These are phyloP conservation scores for Pseudomassariella vexata DNA, from an alignment of 2,329 filamentous ascomycete genomes.

Conservation along the genomic window DNA sequence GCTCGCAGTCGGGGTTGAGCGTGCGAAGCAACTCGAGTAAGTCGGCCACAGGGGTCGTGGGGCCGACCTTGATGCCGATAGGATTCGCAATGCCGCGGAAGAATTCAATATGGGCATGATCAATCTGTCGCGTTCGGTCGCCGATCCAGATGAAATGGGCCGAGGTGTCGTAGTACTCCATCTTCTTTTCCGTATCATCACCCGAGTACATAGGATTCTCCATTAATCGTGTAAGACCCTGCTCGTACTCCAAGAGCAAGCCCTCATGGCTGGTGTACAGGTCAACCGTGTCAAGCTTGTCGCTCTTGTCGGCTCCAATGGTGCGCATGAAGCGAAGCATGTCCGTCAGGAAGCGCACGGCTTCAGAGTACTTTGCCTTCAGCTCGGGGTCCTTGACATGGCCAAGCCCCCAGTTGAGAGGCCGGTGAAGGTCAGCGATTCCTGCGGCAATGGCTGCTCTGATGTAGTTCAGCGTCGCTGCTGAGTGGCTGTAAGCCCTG, in stretches of 20 bases:
- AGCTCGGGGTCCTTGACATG: slow-evolving; percentile 81
- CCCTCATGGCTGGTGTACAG: slow-evolving; percentile 95
- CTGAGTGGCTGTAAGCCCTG: slow-evolving; percentile 91
- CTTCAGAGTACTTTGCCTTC: slow-evolving; percentile 78
- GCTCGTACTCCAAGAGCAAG: slow-evolving; percentile 88
- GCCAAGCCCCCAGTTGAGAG: slow-evolving; percentile 89
- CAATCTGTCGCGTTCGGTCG: slow-evolving; percentile 88
- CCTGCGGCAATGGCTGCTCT: slow-evolving; percentile 78
- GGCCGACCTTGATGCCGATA: slow-evolving; percentile 93
- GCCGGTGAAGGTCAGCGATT: slow-evolving; percentile 88
- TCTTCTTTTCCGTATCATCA: slow-evolving; percentile 29
- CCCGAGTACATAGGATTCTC: slow-evolving; percentile 41
- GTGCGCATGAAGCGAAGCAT: slow-evolving; percentile 92
- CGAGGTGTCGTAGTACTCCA: slow-evolving; percentile 86
- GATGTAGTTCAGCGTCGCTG: slow-evolving; percentile 90
- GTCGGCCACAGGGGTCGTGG: slow-evolving; percentile 71
- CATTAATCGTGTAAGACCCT: slow-evolving; percentile 73
- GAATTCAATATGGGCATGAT: slow-evolving; percentile 93
- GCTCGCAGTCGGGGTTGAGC: slow-evolving; percentile 75
- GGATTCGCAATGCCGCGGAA: slow-evolving; percentile 95
- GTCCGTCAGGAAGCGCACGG: slow-evolving; percentile 82
- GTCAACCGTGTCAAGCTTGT: slow-evolving; percentile 84
- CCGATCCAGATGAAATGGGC: slow-evolving; percentile 98
- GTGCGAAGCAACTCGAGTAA: slow-evolving; percentile 74
- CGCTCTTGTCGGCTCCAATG: slow-evolving; percentile 80